Evolutionary conservation across 2,329 filamentous ascomycete genomes (phyloP), one percentile per base, ranked within the genome.

Genomic region (Sporothrix phasma): DNA sequence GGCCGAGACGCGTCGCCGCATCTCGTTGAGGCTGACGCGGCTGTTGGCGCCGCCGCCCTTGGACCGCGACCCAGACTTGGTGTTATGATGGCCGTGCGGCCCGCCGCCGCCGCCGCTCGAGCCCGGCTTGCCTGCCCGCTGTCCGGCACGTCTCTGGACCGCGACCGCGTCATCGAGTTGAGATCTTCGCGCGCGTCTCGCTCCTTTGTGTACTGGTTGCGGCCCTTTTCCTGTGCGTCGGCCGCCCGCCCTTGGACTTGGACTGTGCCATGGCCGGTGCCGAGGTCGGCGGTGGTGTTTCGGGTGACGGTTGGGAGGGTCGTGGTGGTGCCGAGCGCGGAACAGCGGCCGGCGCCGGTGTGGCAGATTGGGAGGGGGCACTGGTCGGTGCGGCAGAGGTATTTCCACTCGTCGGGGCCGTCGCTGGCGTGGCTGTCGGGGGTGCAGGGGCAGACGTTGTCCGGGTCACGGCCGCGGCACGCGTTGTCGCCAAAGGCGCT

Each of bases 131-230:
- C 46, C 69, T 45, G 73, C 67, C 65, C 76, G 73, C 74, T 74
- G 41, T 81, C 77, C 64, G 83, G 77, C 68, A 83, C 77, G 72
- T 84, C 79, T 53, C 81, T 73, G 66, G 79, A 75, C 69, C 80
- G 73, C 64, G 83, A 82, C 67, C 84, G 76, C 45, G 79, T 78
- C 10, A 84, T 82, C 4, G 85, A 85, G 53, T 41, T 47, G 29
- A 79, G 81, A 31, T 84, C 82, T 34, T 79, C 79, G 19, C 81
- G 79, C 5, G 72, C 73, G 56, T 90, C 88, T 53, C 86, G 83
- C 67, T 92, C 88, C 71, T 88, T 88, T 0, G 88, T 92, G 70
- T 93, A 92, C 73, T 94, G 90, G 68, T 93, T 94, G 67, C 88
- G 86, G 19, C 88, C 85, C 69, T 86, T 85, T 88, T 86, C 71